phyloP scores from a whole-genome alignment of 352 stramenopile genomes.

The Halophytophthora batemanensis region DNA sequence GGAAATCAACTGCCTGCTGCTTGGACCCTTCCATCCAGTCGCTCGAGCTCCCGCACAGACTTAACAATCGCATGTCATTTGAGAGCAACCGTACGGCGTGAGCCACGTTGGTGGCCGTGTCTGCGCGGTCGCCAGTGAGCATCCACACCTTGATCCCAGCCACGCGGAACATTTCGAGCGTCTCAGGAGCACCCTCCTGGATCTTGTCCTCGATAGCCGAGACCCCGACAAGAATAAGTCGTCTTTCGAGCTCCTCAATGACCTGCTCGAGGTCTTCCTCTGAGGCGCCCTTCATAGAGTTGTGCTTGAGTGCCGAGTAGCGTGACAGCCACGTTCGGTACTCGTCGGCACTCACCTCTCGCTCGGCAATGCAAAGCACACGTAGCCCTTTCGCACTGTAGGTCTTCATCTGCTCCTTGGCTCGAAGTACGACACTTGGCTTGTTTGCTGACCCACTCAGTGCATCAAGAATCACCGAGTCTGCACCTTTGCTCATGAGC shows the following conservation, averaged over 20 bases:
- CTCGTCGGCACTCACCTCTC: conserved; percentile 45
- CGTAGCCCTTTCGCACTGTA: conserved; percentile 65
- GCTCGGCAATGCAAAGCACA: conserved; percentile 67
- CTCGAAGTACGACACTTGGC: conserved; percentile 21
- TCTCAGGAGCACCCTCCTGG: conserved; percentile 51
- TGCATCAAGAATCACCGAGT: conserved; percentile 76
- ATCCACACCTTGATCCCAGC: conserved; percentile 79
- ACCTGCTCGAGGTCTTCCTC: conserved; percentile 34
- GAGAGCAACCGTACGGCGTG: conserved; percentile 50
- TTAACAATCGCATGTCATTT: conserved; percentile 49
- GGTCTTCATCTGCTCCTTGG: conserved; percentile 44
- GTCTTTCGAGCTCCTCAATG: conserved; percentile 42
- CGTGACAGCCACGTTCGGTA: conserved; percentile 47
- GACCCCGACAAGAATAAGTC: conserved; percentile 50
- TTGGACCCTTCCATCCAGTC: conserved; percentile 24
- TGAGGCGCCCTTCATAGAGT: conserved; percentile 4
- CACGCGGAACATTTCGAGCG: conserved; percentile 53
- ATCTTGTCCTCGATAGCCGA: conserved; percentile 72
- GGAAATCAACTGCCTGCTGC: conserved; percentile 20
- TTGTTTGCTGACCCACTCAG: conserved; percentile 29
- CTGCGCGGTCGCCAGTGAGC: conserved; percentile 59
- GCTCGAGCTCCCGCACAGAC: conserved; percentile 26
- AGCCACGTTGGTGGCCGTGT: conserved; percentile 67
- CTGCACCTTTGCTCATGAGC: conserved; percentile 84
- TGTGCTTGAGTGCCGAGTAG: conserved; percentile 30